phyloP scores from a whole-genome alignment of 805 yeast genomes.

The Hanseniaspora lindneri region DNA sequence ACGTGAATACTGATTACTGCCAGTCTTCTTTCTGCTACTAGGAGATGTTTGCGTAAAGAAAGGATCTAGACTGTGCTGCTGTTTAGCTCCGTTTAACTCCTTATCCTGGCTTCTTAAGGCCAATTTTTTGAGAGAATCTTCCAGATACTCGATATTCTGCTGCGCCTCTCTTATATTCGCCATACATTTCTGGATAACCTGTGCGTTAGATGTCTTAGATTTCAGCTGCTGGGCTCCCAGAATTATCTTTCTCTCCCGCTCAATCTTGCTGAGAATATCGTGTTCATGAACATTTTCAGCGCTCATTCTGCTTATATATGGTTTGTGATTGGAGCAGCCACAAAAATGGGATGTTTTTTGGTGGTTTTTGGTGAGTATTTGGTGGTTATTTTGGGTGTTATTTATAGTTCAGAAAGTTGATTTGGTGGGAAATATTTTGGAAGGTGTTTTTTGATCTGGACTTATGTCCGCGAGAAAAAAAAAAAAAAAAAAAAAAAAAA shows the following conservation, averaged over 20 bases:
- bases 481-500: too few relatives aligned
- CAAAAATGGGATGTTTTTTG: too few relatives aligned
- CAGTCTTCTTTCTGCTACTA: neutral
- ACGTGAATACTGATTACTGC: neutral
- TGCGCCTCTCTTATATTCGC: slow-evolving; percentile 83
- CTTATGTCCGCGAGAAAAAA: too few relatives aligned
- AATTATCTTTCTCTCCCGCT: slow-evolving; percentile 75
- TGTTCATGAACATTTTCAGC: slow-evolving; percentile 22
- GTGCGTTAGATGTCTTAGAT: slow-evolving; percentile 63
- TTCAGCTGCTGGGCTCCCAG: slow-evolving; percentile 76
- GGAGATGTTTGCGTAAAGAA: slow-evolving; percentile 12
- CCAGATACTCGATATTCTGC: slow-evolving; percentile 78
- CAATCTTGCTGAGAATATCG: slow-evolving; percentile 76
- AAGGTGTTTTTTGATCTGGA: too few relatives aligned
- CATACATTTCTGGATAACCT: slow-evolving; percentile 83
- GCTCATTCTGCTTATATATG: slow-evolving; percentile 4
- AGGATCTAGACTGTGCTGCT: slow-evolving; percentile 14
- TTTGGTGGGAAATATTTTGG: neutral
- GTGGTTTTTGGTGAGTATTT: too few relatives aligned
- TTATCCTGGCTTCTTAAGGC: slow-evolving; percentile 18
- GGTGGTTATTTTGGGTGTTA: too few relatives aligned
- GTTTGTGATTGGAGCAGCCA: too few relatives aligned
- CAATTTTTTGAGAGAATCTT: slow-evolving; percentile 59
- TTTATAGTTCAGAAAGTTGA: neutral
- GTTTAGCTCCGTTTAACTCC: slow-evolving; percentile 16